Conservation (phyloP, 768 basidiomycete genomes). For the Strobilomyces confusus region DNA sequence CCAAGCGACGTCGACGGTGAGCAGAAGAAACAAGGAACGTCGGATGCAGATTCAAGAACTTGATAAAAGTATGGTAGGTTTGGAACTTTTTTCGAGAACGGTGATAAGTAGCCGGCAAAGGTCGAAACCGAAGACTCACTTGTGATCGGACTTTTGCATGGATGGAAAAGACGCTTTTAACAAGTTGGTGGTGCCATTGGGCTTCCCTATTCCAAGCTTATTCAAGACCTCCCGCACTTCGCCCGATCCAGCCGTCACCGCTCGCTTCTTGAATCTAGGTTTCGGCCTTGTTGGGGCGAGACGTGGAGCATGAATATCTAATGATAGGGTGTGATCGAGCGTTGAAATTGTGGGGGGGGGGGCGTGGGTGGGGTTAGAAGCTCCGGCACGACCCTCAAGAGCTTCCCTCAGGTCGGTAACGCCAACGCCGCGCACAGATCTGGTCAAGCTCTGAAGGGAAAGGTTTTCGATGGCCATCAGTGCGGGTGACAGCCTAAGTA, state of each 20-base stretch:
- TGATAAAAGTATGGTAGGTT: slow-evolving; percentile 10
- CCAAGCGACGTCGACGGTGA: background rate
- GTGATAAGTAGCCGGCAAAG: slow-evolving; percentile 3
- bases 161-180: slow-evolving; percentile 71
- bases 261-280: slow-evolving; percentile 53
- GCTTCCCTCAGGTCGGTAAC: slow-evolving; percentile 88
- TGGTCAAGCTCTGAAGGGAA: slow-evolving; percentile 78
- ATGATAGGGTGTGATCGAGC: slow-evolving; percentile 61
- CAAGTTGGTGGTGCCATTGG: slow-evolving; percentile 50
- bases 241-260: slow-evolving; percentile 47
- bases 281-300: slow-evolving; percentile 47
- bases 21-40: slow-evolving; percentile 9
- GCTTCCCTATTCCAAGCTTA: slow-evolving; percentile 79
- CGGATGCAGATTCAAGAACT: slow-evolving; percentile 11
- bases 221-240: slow-evolving; percentile 82
- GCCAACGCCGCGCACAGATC: slow-evolving; percentile 77
- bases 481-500: slow-evolving; percentile 77
- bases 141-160: slow-evolving; percentile 43
- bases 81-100: slow-evolving; percentile 13
- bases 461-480: slow-evolving; percentile 91
- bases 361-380: slow-evolving; percentile 71
- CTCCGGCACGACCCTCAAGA: slow-evolving; percentile 77
- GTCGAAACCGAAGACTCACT: slow-evolving; percentile 26
- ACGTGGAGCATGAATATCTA: slow-evolving; percentile 38
- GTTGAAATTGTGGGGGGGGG: slow-evolving; percentile 75